Conservation (phyloP, 1,284 basidiomycete species). For the Ceratobasidium sp. region DNA sequence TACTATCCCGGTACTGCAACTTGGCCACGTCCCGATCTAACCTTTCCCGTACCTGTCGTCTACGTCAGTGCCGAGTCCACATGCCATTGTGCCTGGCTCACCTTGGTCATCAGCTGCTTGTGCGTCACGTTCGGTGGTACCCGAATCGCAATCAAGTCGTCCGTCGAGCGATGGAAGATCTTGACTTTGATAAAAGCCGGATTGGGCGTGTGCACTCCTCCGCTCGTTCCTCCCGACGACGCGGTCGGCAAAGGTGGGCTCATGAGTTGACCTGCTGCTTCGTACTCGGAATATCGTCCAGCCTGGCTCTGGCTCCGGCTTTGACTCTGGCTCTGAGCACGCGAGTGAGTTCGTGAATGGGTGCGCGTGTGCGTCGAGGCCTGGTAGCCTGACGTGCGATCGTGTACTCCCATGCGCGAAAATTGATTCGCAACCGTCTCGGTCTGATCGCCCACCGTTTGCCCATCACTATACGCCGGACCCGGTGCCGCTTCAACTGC, state of each 20-base stretch:
- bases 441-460: conserved; percentile 8
- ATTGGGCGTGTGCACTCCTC: conserved; percentile 69
- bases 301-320: conserved; percentile 41
- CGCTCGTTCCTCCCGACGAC: conserved; percentile 74
- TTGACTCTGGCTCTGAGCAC: conserved; percentile 30
- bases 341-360: conserved; percentile 13
- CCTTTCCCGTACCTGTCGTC: conserved; percentile 65
- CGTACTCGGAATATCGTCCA: conserved; percentile 41
- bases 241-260: conserved; percentile 56
- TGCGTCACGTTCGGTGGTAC: conserved; percentile 93
- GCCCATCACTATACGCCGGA: conserved; percentile 18
- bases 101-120: conserved; percentile 87
- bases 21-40: conserved; percentile 77
- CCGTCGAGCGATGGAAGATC: conserved; percentile 89
- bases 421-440: conserved; percentile 10
- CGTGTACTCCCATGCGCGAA: conserved; percentile 36
- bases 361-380: conserved; percentile 44
- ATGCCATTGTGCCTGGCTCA: not conserved
- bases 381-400: conserved; percentile 29
- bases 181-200: conserved; percentile 97
- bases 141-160: conserved; percentile 96
- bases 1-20: conserved; percentile 77
- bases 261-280: conserved; percentile 21
- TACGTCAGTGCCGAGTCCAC: not conserved
- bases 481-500: conserved; percentile 53